Conservation (phyloP, 768 basidiomycete genomes). For the Hypholoma sublateritium region DNA sequence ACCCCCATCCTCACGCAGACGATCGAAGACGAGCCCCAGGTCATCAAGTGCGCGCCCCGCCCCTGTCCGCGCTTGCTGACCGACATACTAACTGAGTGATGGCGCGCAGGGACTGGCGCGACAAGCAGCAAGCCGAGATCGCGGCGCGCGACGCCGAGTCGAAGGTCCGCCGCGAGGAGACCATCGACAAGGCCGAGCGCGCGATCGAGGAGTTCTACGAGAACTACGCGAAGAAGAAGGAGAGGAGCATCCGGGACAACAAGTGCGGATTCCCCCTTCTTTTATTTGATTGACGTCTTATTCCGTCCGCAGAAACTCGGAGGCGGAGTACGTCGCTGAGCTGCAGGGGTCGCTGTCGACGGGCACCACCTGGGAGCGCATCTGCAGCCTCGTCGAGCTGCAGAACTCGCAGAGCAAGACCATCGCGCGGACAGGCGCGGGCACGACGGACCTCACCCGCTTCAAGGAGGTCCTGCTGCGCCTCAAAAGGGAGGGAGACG, state of each 20-base stretch:
- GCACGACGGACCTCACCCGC: constrained; percentile 85
- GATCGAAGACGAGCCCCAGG: constrained; percentile 82
- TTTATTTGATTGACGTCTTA: neutral
- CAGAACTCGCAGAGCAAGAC: constrained; percentile 99
- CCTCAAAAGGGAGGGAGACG: constrained; percentile 85
- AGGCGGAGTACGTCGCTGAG: constrained; percentile 74
- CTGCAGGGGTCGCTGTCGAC: constrained; percentile 75
- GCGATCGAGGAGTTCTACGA: constrained; percentile 91
- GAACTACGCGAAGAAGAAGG: constrained; percentile 85
- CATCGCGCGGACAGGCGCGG: constrained; percentile 79
- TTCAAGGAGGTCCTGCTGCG: constrained; percentile 93
- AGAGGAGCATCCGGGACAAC: constrained; percentile 89
- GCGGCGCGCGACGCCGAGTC: constrained; percentile 79
- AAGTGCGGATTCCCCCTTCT: constrained; percentile 53
- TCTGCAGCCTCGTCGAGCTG: constrained; percentile 81
- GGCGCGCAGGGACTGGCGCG: constrained; percentile 74
- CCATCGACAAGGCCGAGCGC: constrained; percentile 79
- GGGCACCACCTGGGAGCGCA: constrained; percentile 96
- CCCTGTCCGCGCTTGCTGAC: constrained; percentile 1
- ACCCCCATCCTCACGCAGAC: constrained; percentile 74
- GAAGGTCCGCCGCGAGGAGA: constrained; percentile 75
- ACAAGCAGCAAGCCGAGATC: constrained; percentile 83
- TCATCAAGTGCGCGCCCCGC: constrained; percentile 65
- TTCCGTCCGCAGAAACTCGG: constrained; percentile 65
- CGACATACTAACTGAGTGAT: too few species aligned